phyloP scores from a whole-genome alignment of 116 monocot genomes.

The Iris pallida region DNA sequence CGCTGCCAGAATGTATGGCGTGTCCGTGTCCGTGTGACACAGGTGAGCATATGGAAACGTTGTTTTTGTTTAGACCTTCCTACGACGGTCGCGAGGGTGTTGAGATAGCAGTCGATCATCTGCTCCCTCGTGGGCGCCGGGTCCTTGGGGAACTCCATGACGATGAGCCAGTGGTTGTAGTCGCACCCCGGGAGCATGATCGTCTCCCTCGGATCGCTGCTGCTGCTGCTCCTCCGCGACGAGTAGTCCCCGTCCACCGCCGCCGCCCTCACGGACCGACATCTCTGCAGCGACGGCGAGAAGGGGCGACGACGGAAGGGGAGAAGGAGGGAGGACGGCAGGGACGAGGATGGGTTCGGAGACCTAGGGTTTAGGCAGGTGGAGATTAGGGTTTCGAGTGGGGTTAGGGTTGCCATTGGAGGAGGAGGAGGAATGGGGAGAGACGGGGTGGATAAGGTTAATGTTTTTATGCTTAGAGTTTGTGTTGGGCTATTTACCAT shows the following conservation, averaged over 20 bases:
- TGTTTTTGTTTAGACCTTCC: conserved; percentile 70
- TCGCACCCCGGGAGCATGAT: conserved; percentile 93
- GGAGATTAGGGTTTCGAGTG: conserved; percentile 10
- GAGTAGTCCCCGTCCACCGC: conserved; percentile 34
- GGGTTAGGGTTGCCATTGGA: conserved; percentile 27
- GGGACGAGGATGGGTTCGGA: background rate
- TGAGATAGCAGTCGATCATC: conserved; percentile 94
- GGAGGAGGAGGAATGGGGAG: background rate
- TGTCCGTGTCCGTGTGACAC: too few species aligned
- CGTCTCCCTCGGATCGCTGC: conserved; percentile 64
- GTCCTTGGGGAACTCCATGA: conserved; percentile 97
- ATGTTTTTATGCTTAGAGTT: too few species aligned
- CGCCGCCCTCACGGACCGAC: conserved; percentile 22
- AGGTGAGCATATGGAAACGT: background rate
- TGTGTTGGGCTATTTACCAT: too few species aligned
- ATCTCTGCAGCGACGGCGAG: background rate
- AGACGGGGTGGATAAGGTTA: background rate
- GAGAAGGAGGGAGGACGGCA: background rate
- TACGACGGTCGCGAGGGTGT: conserved; percentile 78
- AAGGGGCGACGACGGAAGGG: background rate
- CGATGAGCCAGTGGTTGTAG: conserved; percentile 97
- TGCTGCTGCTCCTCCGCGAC: conserved; percentile 28
- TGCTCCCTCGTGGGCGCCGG: conserved; percentile 93
- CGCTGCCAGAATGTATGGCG: too few species aligned
- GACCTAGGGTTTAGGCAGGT: conserved; percentile 20